Evolutionary conservation across 176 grass and related monocot genomes (phyloP), one percentile per base, ranked within the genome.

Genomic region (Carex kokanica): DNA sequence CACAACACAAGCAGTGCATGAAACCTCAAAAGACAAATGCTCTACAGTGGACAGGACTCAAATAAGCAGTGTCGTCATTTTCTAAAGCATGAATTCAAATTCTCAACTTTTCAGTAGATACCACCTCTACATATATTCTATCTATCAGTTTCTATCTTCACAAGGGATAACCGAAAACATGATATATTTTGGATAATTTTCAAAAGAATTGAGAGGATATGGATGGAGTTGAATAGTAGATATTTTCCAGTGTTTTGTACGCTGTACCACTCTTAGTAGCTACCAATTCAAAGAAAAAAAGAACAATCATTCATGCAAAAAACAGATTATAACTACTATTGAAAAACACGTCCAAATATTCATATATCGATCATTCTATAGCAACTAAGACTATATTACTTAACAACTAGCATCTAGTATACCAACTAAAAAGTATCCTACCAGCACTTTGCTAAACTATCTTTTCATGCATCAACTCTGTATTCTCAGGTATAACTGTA

Each of bases 401-500:
- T 69, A 15, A 51, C 45, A 54, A 75, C 12, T 54, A 53, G 23
- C 45, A 53, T 75, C 12, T 45, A 75, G 4, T 75, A 52, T 75
- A 75, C 12, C 72, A 75, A 75, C 72, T 27, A 54, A 75, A 74
- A 25, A 13, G 43, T 75, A 75, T 75, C 11, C 13, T 75, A 75
- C 43, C 21, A 55, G 23, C 23, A 75, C 9, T 75, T 72, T 66
- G 24, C 59, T 61, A 66, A 21, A 72, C 68, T 72, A 45, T 47
- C 12, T 54, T 75, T 74, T 27, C 43, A 75, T 14, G 11, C 47
- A 75, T 52, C 47, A 23, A 49, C 38, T 75, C 11, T 54, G 72
- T 75, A 52, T 75, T 29, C 71, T 53, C 72, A 75, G 13, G 72
- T 75, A 75, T 75, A 75, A 75, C 72, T 75, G 31, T 55, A 75